A percentile compares a stretch with the other conserved stretches of the same genome.
These are phyloP conservation scores for Phytophthora agathidicida DNA, from an alignment of 352 stramenopile genomes.

Conservation along the genomic window DNA sequence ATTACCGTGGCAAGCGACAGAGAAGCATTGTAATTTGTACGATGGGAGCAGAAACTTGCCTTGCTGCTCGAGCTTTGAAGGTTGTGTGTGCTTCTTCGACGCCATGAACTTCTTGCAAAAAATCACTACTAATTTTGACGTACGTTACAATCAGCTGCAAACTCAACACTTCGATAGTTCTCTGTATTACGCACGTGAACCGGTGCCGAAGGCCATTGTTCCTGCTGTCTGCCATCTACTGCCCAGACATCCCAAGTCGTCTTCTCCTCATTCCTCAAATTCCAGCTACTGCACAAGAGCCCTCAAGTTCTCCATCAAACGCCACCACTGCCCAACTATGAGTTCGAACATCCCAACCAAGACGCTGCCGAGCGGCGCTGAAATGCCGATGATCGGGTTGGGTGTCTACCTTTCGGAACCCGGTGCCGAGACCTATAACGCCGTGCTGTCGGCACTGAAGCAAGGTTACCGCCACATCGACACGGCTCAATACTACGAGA, in stretches of 20 bases:
- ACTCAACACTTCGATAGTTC: no score
- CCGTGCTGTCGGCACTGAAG: conserved; percentile 53
- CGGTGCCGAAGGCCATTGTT: neutral
- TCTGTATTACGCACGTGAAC: conserved; percentile 10
- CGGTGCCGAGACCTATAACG: conserved; percentile 59
- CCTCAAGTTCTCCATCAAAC: no score
- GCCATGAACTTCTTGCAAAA: neutral
- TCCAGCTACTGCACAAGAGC: conserved; percentile 1
- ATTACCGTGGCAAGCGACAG: conserved; percentile 59
- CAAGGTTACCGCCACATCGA: conserved; percentile 91
- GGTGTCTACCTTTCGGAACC: conserved; percentile 61
- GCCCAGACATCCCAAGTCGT: neutral
- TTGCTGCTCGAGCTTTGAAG: no score
- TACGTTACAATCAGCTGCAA: no score
- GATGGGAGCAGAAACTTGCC: conserved; percentile 14
- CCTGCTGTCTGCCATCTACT: no score
- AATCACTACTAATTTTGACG: neutral
- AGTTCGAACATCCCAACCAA: conserved; percentile 29
- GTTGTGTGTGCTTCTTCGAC: neutral
- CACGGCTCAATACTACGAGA: conserved; percentile 85
- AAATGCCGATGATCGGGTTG: conserved; percentile 52
- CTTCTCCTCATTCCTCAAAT: conserved; percentile 6
- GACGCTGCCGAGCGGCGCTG: conserved; percentile 43
- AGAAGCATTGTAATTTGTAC: conserved; percentile 61
- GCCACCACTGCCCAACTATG: conserved; percentile 5